Evolutionary conservation across 371 early-diverging fungal species (phyloP).

Genomic region (Modicella reniformis): DNA sequence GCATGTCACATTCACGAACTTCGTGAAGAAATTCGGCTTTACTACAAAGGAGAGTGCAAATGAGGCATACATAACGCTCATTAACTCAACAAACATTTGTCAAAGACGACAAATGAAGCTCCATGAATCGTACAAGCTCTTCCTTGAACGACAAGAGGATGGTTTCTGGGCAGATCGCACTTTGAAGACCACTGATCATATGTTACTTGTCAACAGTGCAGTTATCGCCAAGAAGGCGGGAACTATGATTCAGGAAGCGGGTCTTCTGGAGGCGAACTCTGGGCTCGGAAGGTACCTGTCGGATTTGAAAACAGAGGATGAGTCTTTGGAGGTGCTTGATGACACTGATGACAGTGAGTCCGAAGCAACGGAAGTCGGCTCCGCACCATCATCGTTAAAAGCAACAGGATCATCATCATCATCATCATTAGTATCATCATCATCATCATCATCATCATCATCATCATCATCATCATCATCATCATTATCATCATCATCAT

Average conservation of each 20-base stretch:
- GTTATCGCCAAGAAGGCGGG: slow-evolving; percentile 22
- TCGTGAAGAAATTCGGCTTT: slow-evolving; percentile 20
- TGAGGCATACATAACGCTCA: slow-evolving; percentile 20
- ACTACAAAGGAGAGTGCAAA: slow-evolving; percentile 4
- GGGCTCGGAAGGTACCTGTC: slow-evolving; percentile 15
- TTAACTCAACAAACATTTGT: slow-evolving; percentile 13
- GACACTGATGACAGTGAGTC: not conserved
- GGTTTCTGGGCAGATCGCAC: slow-evolving; percentile 6
- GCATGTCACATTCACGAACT: slow-evolving; percentile 20
- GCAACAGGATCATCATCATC: no score
- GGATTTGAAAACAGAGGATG: not conserved
- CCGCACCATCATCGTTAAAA: no score
- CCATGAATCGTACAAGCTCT: slow-evolving; percentile 11
- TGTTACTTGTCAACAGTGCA: slow-evolving; percentile 15
- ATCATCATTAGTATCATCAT: no score
- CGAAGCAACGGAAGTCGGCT: slow-evolving; percentile 1
- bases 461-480: no score
- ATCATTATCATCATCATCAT: no score
- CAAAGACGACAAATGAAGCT: slow-evolving; percentile 12
- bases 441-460: no score
- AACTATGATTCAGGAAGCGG: slow-evolving; percentile 11
- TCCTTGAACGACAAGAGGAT: slow-evolving; percentile 14
- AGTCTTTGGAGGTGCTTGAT: not conserved
- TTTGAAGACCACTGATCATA: slow-evolving; percentile 1
- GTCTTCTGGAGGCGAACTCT: slow-evolving; percentile 9